Conservation (phyloP, 2,329 filamentous ascomycete species). For the Apiospora marii region DNA sequence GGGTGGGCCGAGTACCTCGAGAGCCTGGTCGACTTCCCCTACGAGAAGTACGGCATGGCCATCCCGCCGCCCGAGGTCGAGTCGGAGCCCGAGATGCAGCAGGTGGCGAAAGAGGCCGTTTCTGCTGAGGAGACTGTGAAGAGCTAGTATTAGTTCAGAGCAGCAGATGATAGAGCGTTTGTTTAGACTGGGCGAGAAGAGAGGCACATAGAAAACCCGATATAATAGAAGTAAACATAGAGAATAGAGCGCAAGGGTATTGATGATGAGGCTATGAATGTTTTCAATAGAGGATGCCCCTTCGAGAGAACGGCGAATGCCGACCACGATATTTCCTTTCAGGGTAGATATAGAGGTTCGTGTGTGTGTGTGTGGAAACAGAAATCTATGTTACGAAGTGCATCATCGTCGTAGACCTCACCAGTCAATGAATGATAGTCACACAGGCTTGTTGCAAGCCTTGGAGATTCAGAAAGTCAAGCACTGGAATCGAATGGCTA, state of each 20-base stretch:
- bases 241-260: background rate
- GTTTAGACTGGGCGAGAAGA: background rate
- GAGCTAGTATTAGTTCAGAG: background rate
- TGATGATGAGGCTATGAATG: background rate
- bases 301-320: background rate
- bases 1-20: conserved; percentile 66
- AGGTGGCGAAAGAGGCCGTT: conserved; percentile 33
- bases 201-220: background rate
- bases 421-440: too few relatives aligned
- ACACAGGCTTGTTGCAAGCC: background rate
- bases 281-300: background rate
- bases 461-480: background rate
- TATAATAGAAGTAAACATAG: background rate
- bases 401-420: too few relatives aligned
- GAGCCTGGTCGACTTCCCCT: conserved; percentile 63
- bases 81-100: conserved; percentile 51
- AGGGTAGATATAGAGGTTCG: too few relatives aligned
- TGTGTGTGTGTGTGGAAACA: too few relatives aligned
- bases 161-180: background rate
- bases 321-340: too few relatives aligned
- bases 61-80: conserved; percentile 54
- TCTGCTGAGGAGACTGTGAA: conserved; percentile 32
- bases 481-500: too few relatives aligned
- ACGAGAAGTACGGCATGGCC: conserved; percentile 66
- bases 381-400: too few relatives aligned